Base-by-base conservation (phyloP, 345 rosid species). In the Populus davidiana region DNA sequence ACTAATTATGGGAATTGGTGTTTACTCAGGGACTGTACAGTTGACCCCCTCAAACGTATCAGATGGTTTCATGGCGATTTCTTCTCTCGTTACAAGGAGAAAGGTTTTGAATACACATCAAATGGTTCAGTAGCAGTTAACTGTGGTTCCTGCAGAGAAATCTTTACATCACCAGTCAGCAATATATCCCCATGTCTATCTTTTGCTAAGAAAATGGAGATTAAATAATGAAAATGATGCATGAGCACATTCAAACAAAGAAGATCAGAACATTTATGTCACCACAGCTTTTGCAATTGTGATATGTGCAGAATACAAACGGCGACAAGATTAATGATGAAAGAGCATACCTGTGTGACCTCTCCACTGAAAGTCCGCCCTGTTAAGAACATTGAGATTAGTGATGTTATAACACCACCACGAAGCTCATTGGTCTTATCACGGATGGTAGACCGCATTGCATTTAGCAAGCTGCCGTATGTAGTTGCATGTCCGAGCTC, bases 71-170 rank as follows among this genome's bases (percentile, higher is more conserved):
- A 59, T 47, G 31, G 25, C 18, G 39, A 41, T 63, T 70, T 50
- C 49, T 75, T 65, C 74, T 44, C 75, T 20, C 6, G 59, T 77
- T 70, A 93, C 70, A 94, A n/a, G 67, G 90, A 83, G 80, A 93
- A 94, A 20, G 89, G 88, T 84, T 90, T 94, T 50, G 41, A 31
- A 65, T 85, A 90, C 71, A 93, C 94, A 81, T 81, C 91, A 20
- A 94, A 94, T 38, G 76, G 75, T 52, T 91, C 93, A 50, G 73
- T 87, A 17, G 97, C 86, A 54, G 90, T 84, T 74, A 94, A 80
- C 35, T 94, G 98, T 41, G 98, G 98, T 83, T 93, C 98, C 98
- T 94, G 97, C 86, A 81, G 43, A 44, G 54, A 38, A 2, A 74
- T 61, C 36, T 72, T 17, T 63, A 29, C 68, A n/a, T 27, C 17